Evolutionary conservation across 2,329 filamentous ascomycete species (phyloP).

Genomic region (Cryphonectria nitschkei): DNA sequence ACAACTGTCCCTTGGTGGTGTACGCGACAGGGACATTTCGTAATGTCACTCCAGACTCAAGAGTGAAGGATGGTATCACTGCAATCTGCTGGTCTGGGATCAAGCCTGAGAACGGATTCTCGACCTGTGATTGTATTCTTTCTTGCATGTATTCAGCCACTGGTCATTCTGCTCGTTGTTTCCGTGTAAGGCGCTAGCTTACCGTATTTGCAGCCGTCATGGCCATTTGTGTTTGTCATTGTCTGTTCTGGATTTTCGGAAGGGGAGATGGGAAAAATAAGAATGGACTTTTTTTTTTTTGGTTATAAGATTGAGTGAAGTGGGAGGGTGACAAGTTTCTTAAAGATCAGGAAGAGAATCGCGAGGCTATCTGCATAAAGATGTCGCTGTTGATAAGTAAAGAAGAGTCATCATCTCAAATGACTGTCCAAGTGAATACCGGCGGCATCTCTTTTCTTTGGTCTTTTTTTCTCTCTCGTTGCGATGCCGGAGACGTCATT

Average conservation of each 20-base stretch:
- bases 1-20: constrained; percentile 66
- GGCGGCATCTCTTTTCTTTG: neutral
- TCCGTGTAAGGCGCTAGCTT: constrained; percentile 7
- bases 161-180: constrained; percentile 40
- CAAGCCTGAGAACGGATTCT: constrained; percentile 86
- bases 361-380: neutral
- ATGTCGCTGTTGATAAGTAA: neutral
- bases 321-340: neutral
- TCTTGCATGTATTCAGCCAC: constrained; percentile 69
- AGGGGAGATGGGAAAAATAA: neutral
- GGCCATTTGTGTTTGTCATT: constrained; percentile 14
- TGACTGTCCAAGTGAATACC: neutral
- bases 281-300: neutral
- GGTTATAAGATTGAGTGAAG: neutral
- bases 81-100: constrained; percentile 89
- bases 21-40: constrained; percentile 75
- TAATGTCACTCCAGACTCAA: constrained; percentile 88
- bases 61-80: constrained; percentile 84
- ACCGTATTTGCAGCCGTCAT: constrained; percentile 25
- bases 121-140: constrained; percentile 72
- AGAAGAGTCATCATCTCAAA: neutral
- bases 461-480: neutral
- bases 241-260: neutral
- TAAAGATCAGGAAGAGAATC: neutral
- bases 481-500: constrained; percentile 15